Base-by-base conservation (phyloP, 495 filamentous ascomycete genomes). In the Annulohypoxylon bovei region DNA sequence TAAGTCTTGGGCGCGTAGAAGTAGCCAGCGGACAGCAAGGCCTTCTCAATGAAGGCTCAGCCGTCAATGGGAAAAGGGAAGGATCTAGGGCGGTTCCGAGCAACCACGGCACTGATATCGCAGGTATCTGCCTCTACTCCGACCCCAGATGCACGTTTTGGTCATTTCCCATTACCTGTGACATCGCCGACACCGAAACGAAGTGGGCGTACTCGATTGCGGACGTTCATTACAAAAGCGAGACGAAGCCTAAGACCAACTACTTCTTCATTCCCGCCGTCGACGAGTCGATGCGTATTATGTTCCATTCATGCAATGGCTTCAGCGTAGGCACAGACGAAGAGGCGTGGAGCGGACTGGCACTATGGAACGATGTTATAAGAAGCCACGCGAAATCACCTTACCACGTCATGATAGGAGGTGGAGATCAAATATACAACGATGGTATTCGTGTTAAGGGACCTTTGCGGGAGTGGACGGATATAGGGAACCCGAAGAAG, bases 221-320 rank as follows among this genome's bases (percentile, higher is more conserved):
- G 22, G 78, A 78, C 4, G 52, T 88, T 73, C 81, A 77, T 4
- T 81, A 86, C 40, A 68, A 76, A 20, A 77, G 80, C 75, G 56
- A 73, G 27, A 81, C 80, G 22, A 84, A 87, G 68, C 79, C 79
- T n/a, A 73, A 74, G 53, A 78, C 80, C 28, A 85, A 86, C 65
- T 71, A 70, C 62, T 97, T 97, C 78, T 90, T 86, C 54, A 86
- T 97, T 14, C 95, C 95, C 1, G 91, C 93, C 2, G 81, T 82
- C 52, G 81, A 88, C 27, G 89, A 97, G 78, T 94, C 91, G 22
- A 97, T 98, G 94, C 88, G 94, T 68, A 91, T 97, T 65, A 93
- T 97, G 86, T 97, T 98, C 81, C 90, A 97, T 80, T 97, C 93
- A 27, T 97, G 94, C 81, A 98, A 97, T 81, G 95, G 95, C 52